Evolutionary conservation across 257 asterid species (phyloP).

Genomic region (Scutellaria galericulata): DNA sequence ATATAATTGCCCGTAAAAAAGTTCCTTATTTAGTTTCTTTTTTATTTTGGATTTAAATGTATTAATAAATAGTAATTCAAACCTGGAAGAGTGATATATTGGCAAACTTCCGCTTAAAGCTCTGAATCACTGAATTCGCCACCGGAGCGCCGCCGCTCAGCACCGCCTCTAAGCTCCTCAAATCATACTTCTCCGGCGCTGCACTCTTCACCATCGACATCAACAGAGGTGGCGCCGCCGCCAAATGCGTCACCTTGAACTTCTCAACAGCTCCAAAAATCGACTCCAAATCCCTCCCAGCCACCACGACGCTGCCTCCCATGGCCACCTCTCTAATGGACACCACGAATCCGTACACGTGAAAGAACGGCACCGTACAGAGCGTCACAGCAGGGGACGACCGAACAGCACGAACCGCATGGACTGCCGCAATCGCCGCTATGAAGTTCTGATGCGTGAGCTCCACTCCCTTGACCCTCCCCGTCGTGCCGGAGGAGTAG

Average conservation of each 20-base stretch:
- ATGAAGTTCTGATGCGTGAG: slow-evolving; percentile 68
- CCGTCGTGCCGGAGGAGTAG: slow-evolving; percentile 88
- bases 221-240: slow-evolving; percentile 72
- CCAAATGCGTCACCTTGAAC: slow-evolving; percentile 65
- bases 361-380: slow-evolving; percentile 69
- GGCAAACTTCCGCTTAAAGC: slow-evolving; percentile 45
- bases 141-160: slow-evolving; percentile 80
- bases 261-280: slow-evolving; percentile 58
- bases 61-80: neutral
- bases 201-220: slow-evolving; percentile 66
- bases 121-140: slow-evolving; percentile 44
- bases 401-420: slow-evolving; percentile 36
- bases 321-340: slow-evolving; percentile 55
- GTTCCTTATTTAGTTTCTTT: neutral
- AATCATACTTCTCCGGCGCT: slow-evolving; percentile 47
- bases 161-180: slow-evolving; percentile 56
- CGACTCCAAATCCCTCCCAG: slow-evolving; percentile 50
- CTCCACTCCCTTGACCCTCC: slow-evolving; percentile 73
- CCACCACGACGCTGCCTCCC: slow-evolving; percentile 60
- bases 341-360: slow-evolving; percentile 72
- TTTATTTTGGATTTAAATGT: neutral
- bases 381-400: slow-evolving; percentile 48
- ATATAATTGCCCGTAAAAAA: too few relatives aligned
- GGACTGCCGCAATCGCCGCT: slow-evolving; percentile 48
- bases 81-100: slow-evolving; percentile 42